phyloP scores from a whole-genome alignment of 2,329 filamentous ascomycete species.

The Neonectria sp. region DNA sequence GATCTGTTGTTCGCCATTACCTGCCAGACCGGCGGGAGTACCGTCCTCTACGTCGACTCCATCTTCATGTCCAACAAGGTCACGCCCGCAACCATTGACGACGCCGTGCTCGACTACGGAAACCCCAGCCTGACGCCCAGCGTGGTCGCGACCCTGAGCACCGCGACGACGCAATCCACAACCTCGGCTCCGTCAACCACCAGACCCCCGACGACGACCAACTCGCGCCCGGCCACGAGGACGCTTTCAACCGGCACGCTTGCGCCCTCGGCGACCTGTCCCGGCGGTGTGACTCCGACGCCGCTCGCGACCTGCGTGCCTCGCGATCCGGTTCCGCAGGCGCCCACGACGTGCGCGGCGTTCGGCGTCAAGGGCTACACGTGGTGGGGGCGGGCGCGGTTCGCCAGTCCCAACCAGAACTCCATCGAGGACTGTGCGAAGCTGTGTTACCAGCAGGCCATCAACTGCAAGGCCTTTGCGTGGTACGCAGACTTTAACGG shows the following conservation, averaged over 20 bases:
- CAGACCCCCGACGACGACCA: neutral
- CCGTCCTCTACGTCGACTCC: constrained; percentile 31
- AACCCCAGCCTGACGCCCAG: no score
- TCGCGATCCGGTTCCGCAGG: constrained; percentile 2
- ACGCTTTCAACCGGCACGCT: constrained; percentile 4
- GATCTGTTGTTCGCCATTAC: constrained; percentile 27
- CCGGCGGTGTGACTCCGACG: constrained; percentile 11
- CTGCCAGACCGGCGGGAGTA: constrained; percentile 25
- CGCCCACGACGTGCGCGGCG: constrained; percentile 5
- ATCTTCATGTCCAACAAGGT: constrained; percentile 43
- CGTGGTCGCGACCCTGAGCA: no score
- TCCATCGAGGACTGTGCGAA: constrained; percentile 14
- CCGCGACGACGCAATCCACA: no score
- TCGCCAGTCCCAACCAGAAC: constrained; percentile 14
- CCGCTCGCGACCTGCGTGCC: constrained; percentile 16
- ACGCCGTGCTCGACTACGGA: constrained; percentile 30
- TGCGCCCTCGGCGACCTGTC: constrained; percentile 12
- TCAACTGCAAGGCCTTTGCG: constrained; percentile 23
- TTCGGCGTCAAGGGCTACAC: constrained; percentile 17
- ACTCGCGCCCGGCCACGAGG: constrained; percentile 11
- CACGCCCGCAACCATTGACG: constrained; percentile 35
- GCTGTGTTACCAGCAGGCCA: constrained; percentile 21
- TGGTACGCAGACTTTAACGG: constrained; percentile 9
- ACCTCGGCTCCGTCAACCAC: neutral
- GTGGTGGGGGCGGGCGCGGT: constrained; percentile 19